Evolutionary conservation across 2,329 filamentous ascomycete genomes (phyloP), one percentile per base, ranked within the genome.

Genomic region (Thelonectria blattea): DNA sequence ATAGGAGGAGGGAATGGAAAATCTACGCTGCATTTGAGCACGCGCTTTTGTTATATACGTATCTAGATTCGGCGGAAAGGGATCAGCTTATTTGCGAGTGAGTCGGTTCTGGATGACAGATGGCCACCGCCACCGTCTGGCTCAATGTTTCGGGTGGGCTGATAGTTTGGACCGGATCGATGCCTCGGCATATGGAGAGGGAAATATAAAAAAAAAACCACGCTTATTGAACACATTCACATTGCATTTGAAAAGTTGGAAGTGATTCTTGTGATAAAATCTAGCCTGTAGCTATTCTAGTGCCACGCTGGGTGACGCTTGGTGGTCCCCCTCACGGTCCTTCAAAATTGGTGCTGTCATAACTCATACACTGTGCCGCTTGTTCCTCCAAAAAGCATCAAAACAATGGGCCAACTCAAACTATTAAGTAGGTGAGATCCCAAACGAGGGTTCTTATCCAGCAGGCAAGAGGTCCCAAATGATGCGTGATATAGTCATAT

Each of bases 61-160:
- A 43, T 34, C 30, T 60, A 60, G 58, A 60, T 39, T 20, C 27
- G 46, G 46, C 18, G 46, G 37, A 32, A 43, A 22, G 50, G 53
- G 18, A 34, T 52, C 34, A 47, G 45, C 17, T 45, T 24, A 41
- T 52, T 39, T 17, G 54, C 27, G 52, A 27, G 43, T 24, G 20
- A 18, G n/a, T 54, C 8, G 24, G 45, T 43, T 41, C 18, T 17
- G 8, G 9, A 52, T 27, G 17, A 46, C 41, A 17, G 46, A 8
- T 20, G 34, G 50, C 34, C n/a, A 34, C n/a, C 34, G 50, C 34
- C n/a, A 34, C n/a, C 34, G 14, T 12, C 42, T 32, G 15, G 27
- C 32, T 41, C 45, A 43, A 15, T 30, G 8, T 37, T 37, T 37
- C 24, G 47, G 47, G 46, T 54, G 45, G 46, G 43, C 30, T 24